Base-by-base conservation (phyloP, 768 basidiomycete genomes). In the Agaricus subrufescens region DNA sequence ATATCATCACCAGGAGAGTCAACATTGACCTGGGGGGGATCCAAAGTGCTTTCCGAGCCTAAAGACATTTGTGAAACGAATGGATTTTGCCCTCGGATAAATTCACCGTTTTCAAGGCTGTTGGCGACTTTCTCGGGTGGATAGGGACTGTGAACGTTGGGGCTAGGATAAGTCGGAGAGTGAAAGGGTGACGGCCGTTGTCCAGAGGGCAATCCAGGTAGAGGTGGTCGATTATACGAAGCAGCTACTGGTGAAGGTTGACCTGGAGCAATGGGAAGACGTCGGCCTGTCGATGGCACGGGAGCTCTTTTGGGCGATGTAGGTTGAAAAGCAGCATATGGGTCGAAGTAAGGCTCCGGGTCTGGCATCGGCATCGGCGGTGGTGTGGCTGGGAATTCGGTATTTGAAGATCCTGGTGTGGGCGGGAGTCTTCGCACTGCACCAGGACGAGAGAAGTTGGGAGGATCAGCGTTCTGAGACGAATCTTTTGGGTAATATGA, bases 331-430 rank as follows among this genome's bases (percentile, higher is more conserved):
- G 60, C 59, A 8, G 54, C 34, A 44, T 60, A 50, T 4, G 61
- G 60, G 19, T 73, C 69, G 52, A 69, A 60, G 63, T 73, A 76
- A 3, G 67, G 68, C 34, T 77, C 73, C 1, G 79, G 73, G 58
- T 75, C 76, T 2, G 77, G 76, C 73, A 78, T 78, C 10, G 77
- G 76, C 73, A 78, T 78, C 10, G 65, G n/a, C 31, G 69, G 62
- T 15, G 68, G 39, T 4, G 55, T 59, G 11, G 63, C 62, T 29
- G 69, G 60, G 8, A 67, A 65, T 25, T 64, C 52, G 5, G 63
- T 62, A 12, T 67, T 61, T 19, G 71, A 66, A n/a, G 74, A 67
- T 27, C 65, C 71, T 34, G 79, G 79, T 7, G 76, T 78, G 27
- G 75, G 77, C 5, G 79, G 79, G 34, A 80, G 66, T 43, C 74